Percentiles rank a stretch among this genome's conserved stretches.
Evolutionary conservation across 305 asterid genomes (phyloP).

Genomic region (Solanum chacoense): DNA sequence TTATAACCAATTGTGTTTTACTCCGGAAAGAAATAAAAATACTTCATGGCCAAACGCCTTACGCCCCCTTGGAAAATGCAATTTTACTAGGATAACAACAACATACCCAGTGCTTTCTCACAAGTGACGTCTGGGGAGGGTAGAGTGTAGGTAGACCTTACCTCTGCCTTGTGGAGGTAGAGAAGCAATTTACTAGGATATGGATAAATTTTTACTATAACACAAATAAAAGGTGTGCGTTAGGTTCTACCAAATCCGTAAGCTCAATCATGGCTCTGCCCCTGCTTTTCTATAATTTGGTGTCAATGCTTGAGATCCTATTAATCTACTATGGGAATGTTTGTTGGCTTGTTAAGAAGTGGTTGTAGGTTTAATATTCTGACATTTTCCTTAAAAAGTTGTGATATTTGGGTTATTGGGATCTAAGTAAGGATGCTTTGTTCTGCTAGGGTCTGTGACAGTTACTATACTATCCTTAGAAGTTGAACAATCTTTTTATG

Average conservation of each 20-base stretch:
- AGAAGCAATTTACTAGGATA: neutral
- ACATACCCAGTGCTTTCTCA: neutral
- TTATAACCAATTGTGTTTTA: neutral
- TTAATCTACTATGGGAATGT: neutral
- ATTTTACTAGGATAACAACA: neutral
- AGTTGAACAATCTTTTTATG: neutral
- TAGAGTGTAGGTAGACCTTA: neutral
- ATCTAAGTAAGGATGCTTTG: neutral
- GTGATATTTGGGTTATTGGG: neutral
- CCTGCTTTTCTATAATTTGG: neutral
- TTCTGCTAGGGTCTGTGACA: neutral
- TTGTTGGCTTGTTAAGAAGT: neutral
- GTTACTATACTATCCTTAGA: neutral
- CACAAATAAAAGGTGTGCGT: neutral
- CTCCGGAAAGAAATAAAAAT: neutral
- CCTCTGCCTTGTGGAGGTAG: neutral
- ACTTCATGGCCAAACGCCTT: neutral
- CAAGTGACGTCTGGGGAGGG: neutral
- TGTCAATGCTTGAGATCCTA: neutral
- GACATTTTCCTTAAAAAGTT: neutral
- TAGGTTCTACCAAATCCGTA: neutral
- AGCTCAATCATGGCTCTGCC: neutral
- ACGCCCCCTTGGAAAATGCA: neutral
- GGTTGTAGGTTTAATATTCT: neutral
- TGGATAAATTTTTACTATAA: neutral